Conservation (phyloP, 345 rosid genomes). For the Jatropha curcas region DNA sequence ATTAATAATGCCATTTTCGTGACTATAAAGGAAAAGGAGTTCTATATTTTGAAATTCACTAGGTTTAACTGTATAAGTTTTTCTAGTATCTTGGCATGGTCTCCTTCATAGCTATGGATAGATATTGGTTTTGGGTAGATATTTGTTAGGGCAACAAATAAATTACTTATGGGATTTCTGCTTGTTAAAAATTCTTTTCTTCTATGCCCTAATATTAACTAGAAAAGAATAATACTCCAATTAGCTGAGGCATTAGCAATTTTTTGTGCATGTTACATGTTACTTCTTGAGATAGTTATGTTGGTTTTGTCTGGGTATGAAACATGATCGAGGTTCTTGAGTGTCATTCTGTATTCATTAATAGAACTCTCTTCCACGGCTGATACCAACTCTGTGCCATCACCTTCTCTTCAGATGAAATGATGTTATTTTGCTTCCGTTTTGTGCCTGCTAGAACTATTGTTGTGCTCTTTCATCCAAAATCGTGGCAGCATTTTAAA, state of each 20-base stretch:
- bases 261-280: not conserved
- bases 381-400: not conserved
- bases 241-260: not conserved
- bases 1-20: not conserved
- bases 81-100: not conserved
- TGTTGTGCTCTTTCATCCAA: not conserved
- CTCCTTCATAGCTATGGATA: not conserved
- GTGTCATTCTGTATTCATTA: not conserved
- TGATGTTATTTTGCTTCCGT: not conserved
- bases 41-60: not conserved
- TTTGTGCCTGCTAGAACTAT: not conserved
- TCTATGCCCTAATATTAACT: not conserved
- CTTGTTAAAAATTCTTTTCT: not conserved
- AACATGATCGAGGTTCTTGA: not conserved
- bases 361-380: not conserved
- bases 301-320: not conserved
- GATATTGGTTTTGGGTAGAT: not conserved
- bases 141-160: not conserved
- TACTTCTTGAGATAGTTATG: not conserved
- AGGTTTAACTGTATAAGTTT: not conserved
- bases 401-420: not conserved
- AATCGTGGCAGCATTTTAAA: too few species aligned
- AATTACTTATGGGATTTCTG: not conserved
- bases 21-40: too few species aligned
- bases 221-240: not conserved